These are phyloP conservation scores for Coemansia sp. DNA, from an alignment of 192 early-diverging fungal species.

Conservation along the genomic window DNA sequence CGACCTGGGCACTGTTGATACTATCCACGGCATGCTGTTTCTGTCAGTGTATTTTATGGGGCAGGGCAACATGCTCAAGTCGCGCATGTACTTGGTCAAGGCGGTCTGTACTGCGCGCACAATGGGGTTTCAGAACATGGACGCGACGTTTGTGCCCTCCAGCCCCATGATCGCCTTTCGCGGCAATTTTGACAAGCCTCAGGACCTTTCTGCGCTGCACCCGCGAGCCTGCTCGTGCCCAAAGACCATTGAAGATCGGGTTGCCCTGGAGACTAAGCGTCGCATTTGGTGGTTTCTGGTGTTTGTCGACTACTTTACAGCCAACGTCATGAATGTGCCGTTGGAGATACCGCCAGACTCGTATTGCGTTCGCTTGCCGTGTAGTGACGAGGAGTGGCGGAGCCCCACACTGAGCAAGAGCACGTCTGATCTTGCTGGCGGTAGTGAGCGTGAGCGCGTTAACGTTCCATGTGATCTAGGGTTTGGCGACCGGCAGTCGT, in stretches of 20 bases:
- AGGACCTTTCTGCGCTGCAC: neutral
- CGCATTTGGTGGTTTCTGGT: constrained; percentile 56
- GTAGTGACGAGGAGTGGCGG: constrained; percentile 52
- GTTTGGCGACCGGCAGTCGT: constrained; percentile 40
- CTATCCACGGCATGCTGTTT: constrained; percentile 50
- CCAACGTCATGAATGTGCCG: constrained; percentile 55
- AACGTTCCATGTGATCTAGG: constrained; percentile 31
- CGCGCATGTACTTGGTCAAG: constrained; percentile 54
- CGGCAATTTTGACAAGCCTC: constrained; percentile 31
- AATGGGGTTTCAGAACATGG: constrained; percentile 50
- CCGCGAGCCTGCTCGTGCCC: constrained; percentile 34
- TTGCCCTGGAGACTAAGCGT: constrained; percentile 42
- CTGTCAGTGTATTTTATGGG: constrained; percentile 56
- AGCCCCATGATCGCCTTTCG: constrained; percentile 43
- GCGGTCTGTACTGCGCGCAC: constrained; percentile 51
- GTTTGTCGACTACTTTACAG: constrained; percentile 54
- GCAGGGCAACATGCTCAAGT: constrained; percentile 55
- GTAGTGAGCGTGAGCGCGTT: neutral
- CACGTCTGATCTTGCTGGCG: neutral
- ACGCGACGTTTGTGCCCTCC: constrained; percentile 44
- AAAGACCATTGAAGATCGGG: constrained; percentile 18
- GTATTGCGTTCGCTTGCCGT: constrained; percentile 53
- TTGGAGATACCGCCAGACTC: constrained; percentile 52
- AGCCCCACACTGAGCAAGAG: constrained; percentile 24
- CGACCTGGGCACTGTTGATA: constrained; percentile 38